Evolutionary conservation across 257 asterid genomes (phyloP), one percentile per base, ranked within the genome.

Genomic region (Gentiana macrophylla): DNA sequence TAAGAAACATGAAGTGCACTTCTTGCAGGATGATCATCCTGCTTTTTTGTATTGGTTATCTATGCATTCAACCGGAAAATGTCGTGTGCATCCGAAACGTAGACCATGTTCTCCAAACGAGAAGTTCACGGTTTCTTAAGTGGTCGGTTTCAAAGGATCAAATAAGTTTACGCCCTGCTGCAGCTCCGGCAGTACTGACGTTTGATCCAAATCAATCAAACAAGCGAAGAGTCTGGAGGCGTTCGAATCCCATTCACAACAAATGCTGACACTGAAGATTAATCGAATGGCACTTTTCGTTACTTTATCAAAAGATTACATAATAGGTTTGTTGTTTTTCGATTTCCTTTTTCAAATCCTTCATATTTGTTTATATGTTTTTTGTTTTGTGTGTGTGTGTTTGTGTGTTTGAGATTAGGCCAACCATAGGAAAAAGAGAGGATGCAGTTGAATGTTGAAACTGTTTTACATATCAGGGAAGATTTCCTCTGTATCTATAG

Each of bases 191-290:
- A 3, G 79, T 86, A 15, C 61, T 49, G 55, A 56, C 59, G 58
- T 86, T 72, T 35, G 84, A 89, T 68, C 95, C 89, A 11, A 73
- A 79, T 12, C 82, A 79, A 61, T 81, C 89, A 11, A 73, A 74
- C 49, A 85, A 89, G 68, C 71, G 89, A 69, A 70, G 87, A 57
- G 85, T 83, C 37, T 78, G 74, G 50, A 70, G 94, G 69, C 94
- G 94, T 69, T 69, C 92, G 0, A 92, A 89, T 59, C 97, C 95
- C 7, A 83, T 86, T 72, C 97, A 86, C 63, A 83, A 89, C 82
- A 81, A 66, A 56, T 74, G 78, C 66, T 84, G 79, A 69, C 51
- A 38, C 50, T 44, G 12, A 52, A 51, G 50, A 41, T 62, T 36
- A 55, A 24, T 24, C 0, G 24, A 24, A 15, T 38, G 53, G 67